A percentile compares a stretch with the other conserved stretches of the same genome.
Conservation (phyloP, 345 rosid genomes). For the Combretum micranthum region DNA sequence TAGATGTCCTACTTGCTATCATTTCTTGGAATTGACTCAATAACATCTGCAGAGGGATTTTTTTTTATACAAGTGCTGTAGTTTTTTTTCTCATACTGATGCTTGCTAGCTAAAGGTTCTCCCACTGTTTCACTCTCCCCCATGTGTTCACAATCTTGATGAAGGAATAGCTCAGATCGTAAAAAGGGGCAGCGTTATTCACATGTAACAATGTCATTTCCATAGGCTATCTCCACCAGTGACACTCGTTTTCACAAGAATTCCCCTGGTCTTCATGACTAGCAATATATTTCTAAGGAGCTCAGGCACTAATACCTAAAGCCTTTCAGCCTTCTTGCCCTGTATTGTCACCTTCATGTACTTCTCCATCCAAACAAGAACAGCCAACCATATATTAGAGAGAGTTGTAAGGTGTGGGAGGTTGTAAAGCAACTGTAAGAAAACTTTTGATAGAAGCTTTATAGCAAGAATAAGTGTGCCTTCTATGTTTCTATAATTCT, state of each 20-base stretch:
- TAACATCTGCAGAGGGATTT: no score
- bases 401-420: slow-evolving; percentile 72
- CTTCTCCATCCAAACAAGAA: slow-evolving; percentile 86
- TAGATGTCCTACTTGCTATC: no score
- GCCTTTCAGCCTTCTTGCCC: slow-evolving; percentile 86
- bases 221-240: slow-evolving; percentile 93
- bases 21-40: no score
- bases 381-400: slow-evolving; percentile 92
- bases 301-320: slow-evolving; percentile 77
- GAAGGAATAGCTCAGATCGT: slow-evolving; percentile 83
- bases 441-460: slow-evolving; percentile 74
- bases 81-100: no score
- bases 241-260: slow-evolving; percentile 75
- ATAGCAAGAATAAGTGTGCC: slow-evolving; percentile 68
- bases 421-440: slow-evolving; percentile 61
- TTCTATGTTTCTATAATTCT: slow-evolving; percentile 93
- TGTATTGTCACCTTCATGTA: slow-evolving; percentile 81
- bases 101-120: slow-evolving; percentile 27
- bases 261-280: slow-evolving; percentile 80
- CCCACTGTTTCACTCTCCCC: slow-evolving; percentile 15
- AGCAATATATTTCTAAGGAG: slow-evolving; percentile 78
- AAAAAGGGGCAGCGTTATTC: slow-evolving; percentile 68
- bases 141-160: slow-evolving; percentile 34
- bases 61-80: no score
- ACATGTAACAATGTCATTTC: slow-evolving; percentile 95